Evolutionary conservation across 176 grass and related monocot species (phyloP), one percentile per base, ranked within the genome.

Genomic region (Elymus sibiricus): DNA sequence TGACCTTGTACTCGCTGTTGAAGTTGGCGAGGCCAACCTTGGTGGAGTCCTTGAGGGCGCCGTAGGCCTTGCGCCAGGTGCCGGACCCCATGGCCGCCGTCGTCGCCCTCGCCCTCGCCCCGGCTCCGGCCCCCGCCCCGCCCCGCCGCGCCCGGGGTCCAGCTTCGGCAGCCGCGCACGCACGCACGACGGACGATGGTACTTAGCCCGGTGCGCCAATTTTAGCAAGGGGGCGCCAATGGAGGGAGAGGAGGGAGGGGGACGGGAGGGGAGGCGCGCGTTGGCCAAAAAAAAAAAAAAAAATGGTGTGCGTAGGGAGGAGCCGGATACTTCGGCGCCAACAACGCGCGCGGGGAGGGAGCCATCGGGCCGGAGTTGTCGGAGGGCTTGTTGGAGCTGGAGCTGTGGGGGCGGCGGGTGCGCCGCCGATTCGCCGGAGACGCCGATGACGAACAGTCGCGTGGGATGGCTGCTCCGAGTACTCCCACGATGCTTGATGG

Each of bases 21-120:
- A 98, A 87, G 79, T 98, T 98, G 69, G 97, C 97, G 71, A 98
- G 97, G 84, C 97, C 93, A 60, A 98, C 94, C 86, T 90, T 95
- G 86, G 97, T 98, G 92, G 97, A 94, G 72, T 98, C 97, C 88
- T 98, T 98, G 79, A 98, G 87, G 46, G 94, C 94, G 93, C 94
- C 94, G 75, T 94, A 94, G 89, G 93, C 96, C 90, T 95, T 95
- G 64, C 96, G 96, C 96, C 93, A 98, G 83, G 91, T 90, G 79
- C 84, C 85, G 65, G 90, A 67, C 49, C 76, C 79, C 92, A 88
- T 94, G 72, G 26, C 19, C 74, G 67, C 64, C 68, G 27, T 51
- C 39, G 72, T 34, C 94, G 62, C 77, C 73, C 22, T 34, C 94
- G 62, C 77, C 73, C 25, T 21, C 6, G 51, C 51, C 17, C 6